Base-by-base conservation (phyloP, 2,329 filamentous ascomycete genomes). In the Karstenula rhodostoma region DNA sequence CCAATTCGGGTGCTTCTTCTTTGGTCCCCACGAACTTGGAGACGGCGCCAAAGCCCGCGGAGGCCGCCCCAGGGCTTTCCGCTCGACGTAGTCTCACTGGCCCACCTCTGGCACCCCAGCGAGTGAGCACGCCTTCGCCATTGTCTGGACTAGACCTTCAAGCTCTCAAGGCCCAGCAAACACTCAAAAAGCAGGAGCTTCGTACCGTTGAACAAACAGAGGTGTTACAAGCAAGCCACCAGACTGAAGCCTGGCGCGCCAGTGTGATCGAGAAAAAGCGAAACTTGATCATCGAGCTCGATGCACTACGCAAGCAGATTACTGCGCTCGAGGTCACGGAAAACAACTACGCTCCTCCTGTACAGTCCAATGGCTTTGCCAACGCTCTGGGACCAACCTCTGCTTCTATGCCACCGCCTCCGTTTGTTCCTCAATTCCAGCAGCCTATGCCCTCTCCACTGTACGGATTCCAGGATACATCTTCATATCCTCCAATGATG, bases 181-280 rank as follows among this genome's bases (percentile, higher is more conserved):
- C 64, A 1, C 42, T 69, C 47, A 76, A 73, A 65, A 76, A 72
- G 57, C 69, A 74, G 44, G 73, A 76, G 62, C 74, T 77, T 46
- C 71, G 73, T 7, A 67, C 62, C 8, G 69, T 78, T 4, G 75
- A 78, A 57, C 75, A 77, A 59, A 73, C 73, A 15, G 75, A 78
- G 49, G 73, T 77, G 0, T 58, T 77, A 12, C 73, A 78, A 61
- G 67, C 73, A 9, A 64, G 67, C 33, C 68, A 73, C 15, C 71
- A 78, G 48, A 70, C 61, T n/a, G 69, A 74, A 10, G 62, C 64
- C 10, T 78, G 75, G 73, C 73, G 76, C 49, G 62, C 66, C 6
- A 57, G 58, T 19, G 74, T 77, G 59, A 77, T 78, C 19, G 70
- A 73, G 52, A 73, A 74, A 65, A 78, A 78, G 66, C 72, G 68